Evolutionary conservation across 345 rosid species (phyloP).

Genomic region (Balakata baccata): DNA sequence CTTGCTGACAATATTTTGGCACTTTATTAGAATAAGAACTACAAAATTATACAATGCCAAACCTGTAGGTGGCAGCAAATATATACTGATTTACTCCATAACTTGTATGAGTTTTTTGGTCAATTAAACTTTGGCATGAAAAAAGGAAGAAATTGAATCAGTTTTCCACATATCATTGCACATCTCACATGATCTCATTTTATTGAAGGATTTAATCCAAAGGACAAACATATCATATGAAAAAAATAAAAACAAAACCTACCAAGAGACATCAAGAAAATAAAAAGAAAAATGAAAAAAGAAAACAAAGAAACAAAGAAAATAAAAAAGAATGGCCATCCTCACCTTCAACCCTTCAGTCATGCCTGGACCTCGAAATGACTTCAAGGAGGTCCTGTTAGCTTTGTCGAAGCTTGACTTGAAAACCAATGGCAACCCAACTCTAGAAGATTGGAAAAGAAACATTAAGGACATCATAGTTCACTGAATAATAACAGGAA

Average conservation of each 20-base stretch:
- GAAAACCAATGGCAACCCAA: constrained; percentile 85
- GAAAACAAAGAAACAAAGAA: too few relatives aligned
- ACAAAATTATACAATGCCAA: background rate
- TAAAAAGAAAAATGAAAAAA: too few relatives aligned
- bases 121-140: background rate
- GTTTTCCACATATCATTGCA: background rate
- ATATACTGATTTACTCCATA: background rate
- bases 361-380: constrained; percentile 97
- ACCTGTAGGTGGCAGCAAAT: background rate
- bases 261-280: background rate
- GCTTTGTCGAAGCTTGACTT: constrained; percentile 99
- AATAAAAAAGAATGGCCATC: background rate
- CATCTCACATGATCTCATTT: background rate
- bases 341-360: constrained; percentile 83
- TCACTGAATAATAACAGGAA: background rate
- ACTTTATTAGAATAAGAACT: background rate
- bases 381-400: constrained; percentile 84
- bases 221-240: background rate
- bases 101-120: background rate
- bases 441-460: constrained; percentile 39
- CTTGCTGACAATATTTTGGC: background rate
- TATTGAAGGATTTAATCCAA: background rate
- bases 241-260: background rate
- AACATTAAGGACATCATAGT: background rate
- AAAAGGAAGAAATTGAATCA: background rate